Conservation (phyloP, 2,329 filamentous ascomycete genomes). For the Rhexocercosporidium sp. region DNA sequence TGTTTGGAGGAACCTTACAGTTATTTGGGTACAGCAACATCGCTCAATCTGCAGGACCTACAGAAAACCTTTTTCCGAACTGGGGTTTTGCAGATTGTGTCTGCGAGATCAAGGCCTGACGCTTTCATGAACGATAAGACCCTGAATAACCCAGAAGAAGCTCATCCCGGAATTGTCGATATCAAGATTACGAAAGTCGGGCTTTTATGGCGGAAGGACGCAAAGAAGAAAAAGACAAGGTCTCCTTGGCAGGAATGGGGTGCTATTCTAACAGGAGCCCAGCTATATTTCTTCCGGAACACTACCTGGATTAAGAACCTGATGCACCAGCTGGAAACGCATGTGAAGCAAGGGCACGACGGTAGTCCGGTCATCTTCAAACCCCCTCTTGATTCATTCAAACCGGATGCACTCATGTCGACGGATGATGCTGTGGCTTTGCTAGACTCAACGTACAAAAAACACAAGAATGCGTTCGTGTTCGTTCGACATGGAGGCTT, state of each 20-base stretch:
- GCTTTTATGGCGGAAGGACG: conserved; percentile 90
- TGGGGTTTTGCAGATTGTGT: conserved; percentile 92
- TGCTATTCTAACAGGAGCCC: conserved; percentile 92
- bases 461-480: conserved; percentile 93
- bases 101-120: conserved; percentile 88
- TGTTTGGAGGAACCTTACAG: conserved; percentile 89
- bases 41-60: conserved; percentile 78
- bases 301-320: conserved; percentile 89
- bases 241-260: conserved; percentile 99
- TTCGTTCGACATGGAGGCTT: conserved; percentile 86
- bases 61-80: conserved; percentile 91
- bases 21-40: conserved; percentile 78
- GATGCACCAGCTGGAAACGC: conserved; percentile 84
- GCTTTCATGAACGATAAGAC: conserved; percentile 92
- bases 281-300: conserved; percentile 96
- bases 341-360: conserved; percentile 78
- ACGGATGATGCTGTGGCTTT: conserved; percentile 92
- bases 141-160: conserved; percentile 81
- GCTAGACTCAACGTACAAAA: conserved; percentile 84
- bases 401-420: conserved; percentile 90
- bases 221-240: conserved; percentile 89
- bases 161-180: conserved; percentile 91
- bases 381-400: conserved; percentile 88
- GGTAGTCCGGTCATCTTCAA: conserved; percentile 85
- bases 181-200: conserved; percentile 98